A percentile compares a stretch with the other conserved stretches of the same genome.
These are phyloP conservation scores for Yamadazyma songkhlaensis DNA, from an alignment of 1,139 yeast genomes.

Conservation along the genomic window DNA sequence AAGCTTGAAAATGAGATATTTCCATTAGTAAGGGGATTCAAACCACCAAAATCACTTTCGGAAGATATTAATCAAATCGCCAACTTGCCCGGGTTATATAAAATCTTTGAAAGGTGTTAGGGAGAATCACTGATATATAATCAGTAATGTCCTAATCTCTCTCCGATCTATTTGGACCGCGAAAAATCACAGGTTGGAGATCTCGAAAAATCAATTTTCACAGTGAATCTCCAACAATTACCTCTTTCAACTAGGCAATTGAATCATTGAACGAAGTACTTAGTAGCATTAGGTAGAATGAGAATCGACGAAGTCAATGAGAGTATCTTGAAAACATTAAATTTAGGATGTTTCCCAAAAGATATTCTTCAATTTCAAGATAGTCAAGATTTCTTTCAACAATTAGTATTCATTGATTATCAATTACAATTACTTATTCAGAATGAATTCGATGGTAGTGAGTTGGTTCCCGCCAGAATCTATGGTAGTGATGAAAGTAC, in stretches of 20 bases:
- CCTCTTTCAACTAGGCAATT: too few species aligned
- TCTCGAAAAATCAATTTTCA: conserved; percentile 1
- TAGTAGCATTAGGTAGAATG: too few species aligned
- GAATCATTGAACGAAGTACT: too few species aligned
- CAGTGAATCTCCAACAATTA: background rate
- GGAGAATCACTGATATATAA: too few species aligned
- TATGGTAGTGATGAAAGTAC: conserved; percentile 16
- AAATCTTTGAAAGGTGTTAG: conserved; percentile 87
- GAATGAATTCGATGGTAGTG: conserved; percentile 30
- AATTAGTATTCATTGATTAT: conserved; percentile 38
- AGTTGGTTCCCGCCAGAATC: conserved; percentile 21
- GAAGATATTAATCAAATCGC: conserved; percentile 79
- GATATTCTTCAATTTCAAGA: conserved; percentile 33
- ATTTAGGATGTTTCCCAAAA: conserved; percentile 40
- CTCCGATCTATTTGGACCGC: too few species aligned
- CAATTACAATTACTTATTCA: conserved; percentile 36
- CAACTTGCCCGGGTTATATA: conserved; percentile 84
- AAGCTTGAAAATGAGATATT: conserved; percentile 58
- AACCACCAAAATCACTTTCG: conserved; percentile 58
- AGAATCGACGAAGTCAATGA: conserved; percentile 13
- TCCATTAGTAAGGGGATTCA: conserved; percentile 63
- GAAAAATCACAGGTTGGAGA: conserved; percentile 2
- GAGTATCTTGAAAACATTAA: conserved; percentile 20
- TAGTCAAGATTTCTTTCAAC: conserved; percentile 35
- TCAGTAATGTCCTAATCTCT: too few species aligned